Percentiles rank a stretch among this genome's conserved stretches.
Evolutionary conservation across 495 filamentous ascomycete genomes (phyloP).

Genomic region (Hyphodiscus hymeniophilus): DNA sequence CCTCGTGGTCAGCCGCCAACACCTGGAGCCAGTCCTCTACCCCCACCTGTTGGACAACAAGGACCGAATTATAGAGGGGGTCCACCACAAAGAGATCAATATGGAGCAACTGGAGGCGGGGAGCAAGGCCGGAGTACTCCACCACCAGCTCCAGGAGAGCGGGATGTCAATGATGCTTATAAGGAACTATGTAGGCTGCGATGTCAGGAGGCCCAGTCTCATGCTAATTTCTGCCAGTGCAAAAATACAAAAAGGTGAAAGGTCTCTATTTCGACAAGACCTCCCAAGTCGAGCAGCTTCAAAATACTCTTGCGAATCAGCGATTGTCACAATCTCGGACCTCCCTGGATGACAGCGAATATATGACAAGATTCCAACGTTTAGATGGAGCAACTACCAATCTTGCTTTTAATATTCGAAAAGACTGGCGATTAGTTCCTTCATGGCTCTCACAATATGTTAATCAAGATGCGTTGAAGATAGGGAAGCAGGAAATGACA

Average conservation of each 20-base stretch:
- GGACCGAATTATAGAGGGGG: constrained; percentile 33
- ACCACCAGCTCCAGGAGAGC: constrained; percentile 21
- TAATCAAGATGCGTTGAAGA: constrained; percentile 71
- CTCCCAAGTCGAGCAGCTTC: constrained; percentile 84
- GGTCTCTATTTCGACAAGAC: constrained; percentile 95
- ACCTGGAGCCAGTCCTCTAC: constrained; percentile 26
- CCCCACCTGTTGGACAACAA: constrained; percentile 21
- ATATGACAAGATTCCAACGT: constrained; percentile 79
- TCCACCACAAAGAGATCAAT: constrained; percentile 20
- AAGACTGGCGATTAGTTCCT: constrained; percentile 79
- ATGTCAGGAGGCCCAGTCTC: no score
- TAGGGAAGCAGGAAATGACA: constrained; percentile 93
- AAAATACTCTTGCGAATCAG: constrained; percentile 94
- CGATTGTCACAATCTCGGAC: constrained; percentile 90
- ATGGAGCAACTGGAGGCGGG: constrained; percentile 12
- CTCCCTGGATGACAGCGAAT: constrained; percentile 93
- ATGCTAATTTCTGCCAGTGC: constrained; percentile 12
- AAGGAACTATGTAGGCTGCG: constrained; percentile 57
- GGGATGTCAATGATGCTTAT: constrained; percentile 19
- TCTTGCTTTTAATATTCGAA: constrained; percentile 87
- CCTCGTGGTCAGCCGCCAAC: constrained; percentile 14
- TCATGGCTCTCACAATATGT: constrained; percentile 68
- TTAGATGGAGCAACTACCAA: constrained; percentile 94
- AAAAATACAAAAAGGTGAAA: constrained; percentile 96
- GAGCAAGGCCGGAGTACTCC: constrained; percentile 26